These are phyloP conservation scores for Kwoniella sp. DNA, from an alignment of 768 basidiomycete species.

Conservation along the genomic window DNA sequence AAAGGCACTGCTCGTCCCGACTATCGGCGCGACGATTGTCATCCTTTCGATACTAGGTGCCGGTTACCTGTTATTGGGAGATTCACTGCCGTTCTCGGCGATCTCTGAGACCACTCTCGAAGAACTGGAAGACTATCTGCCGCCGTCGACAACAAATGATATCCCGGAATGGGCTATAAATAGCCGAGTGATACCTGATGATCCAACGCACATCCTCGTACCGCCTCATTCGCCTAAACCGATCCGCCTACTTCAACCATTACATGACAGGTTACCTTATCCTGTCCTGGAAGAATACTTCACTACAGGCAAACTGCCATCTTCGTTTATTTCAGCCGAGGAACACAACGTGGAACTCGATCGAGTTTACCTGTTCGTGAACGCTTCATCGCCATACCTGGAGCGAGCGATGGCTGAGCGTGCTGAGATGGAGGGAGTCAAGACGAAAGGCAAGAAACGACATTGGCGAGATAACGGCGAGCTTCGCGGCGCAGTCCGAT, in stretches of 20 bases:
- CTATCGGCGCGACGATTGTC: neutral
- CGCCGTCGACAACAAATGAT: neutral
- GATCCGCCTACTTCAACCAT: conserved; percentile 22
- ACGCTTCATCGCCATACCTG: conserved; percentile 40
- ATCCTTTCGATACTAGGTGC: neutral
- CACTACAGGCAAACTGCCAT: conserved; percentile 26
- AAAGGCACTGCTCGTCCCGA: neutral
- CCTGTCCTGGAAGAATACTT: conserved; percentile 32
- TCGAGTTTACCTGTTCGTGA: conserved; percentile 50
- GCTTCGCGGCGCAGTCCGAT: conserved; percentile 45
- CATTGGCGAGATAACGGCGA: conserved; percentile 52
- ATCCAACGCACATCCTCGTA: conserved; percentile 30
- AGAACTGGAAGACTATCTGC: neutral
- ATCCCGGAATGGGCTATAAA: conserved; percentile 3
- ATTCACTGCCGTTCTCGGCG: neutral
- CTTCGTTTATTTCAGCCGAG: neutral
- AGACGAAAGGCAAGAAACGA: conserved; percentile 20
- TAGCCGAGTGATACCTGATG: conserved; percentile 6
- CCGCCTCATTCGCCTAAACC: conserved; percentile 12
- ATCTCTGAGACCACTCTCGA: neutral
- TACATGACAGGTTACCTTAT: conserved; percentile 30
- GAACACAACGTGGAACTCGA: conserved; percentile 30
- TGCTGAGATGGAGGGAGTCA: conserved; percentile 28
- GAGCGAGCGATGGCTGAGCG: conserved; percentile 23
- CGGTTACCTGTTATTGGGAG: neutral